A percentile compares a stretch with the other conserved stretches of the same genome.
phyloP scores from a whole-genome alignment of 2,329 filamentous ascomycete species.

The Epichloe coenophiala region DNA sequence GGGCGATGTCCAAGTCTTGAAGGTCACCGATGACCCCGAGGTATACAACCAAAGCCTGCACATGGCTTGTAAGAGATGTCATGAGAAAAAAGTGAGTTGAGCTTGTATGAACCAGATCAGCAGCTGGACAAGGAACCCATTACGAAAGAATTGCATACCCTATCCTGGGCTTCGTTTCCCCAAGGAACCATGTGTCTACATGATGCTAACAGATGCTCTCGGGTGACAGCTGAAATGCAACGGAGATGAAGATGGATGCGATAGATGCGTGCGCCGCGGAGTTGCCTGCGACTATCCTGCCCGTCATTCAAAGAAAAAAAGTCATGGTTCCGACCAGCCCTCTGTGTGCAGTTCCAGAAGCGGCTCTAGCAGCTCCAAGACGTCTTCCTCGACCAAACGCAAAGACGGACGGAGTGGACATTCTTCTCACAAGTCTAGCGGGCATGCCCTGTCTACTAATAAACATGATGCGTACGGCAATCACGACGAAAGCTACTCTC shows the following conservation, averaged over 20 bases:
- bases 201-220: neutral
- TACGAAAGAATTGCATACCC: too few species aligned
- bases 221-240: slow-evolving; percentile 21
- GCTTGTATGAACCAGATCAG: too few species aligned
- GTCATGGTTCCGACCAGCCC: slow-evolving; percentile 11
- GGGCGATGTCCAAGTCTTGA: slow-evolving; percentile 23
- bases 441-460: neutral
- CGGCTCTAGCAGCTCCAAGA: neutral
- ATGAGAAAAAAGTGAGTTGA: slow-evolving; percentile 25
- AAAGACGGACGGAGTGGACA: neutral
- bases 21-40: slow-evolving; percentile 22
- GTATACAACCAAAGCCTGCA: slow-evolving; percentile 24
- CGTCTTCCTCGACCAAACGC: neutral
- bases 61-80: slow-evolving; percentile 25
- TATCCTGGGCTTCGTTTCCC: neutral
- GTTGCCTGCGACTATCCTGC: slow-evolving; percentile 22
- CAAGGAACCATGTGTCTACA: neutral
- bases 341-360: slow-evolving; percentile 1
- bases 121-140: too few species aligned
- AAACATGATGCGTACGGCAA: neutral
- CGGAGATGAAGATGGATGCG: slow-evolving; percentile 24
- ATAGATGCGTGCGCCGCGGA: slow-evolving; percentile 18
- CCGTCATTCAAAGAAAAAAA: slow-evolving; percentile 15
- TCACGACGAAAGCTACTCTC: neutral
- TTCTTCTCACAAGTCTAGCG: neutral